Base-by-base conservation (phyloP, 192 early-diverging fungal species). In the Thoreauomyces humboldtii region DNA sequence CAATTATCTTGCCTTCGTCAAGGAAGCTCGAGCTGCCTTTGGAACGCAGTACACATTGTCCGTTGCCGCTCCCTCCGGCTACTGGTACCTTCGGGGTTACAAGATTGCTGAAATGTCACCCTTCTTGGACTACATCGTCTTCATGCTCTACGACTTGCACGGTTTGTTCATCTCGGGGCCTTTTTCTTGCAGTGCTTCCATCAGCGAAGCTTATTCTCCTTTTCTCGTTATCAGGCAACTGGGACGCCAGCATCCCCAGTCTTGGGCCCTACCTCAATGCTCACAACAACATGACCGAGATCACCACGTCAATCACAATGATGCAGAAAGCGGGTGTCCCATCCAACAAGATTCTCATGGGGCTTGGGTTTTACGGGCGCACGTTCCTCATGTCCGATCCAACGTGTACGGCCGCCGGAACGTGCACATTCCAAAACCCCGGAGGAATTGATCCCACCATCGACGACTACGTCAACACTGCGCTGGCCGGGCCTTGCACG, bases 241-340 rank as follows among this genome's bases (percentile, higher is more conserved):
- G 44, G 44, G 44, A 46, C 25, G 44, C 44, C 44, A 24, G 44
- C 44, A 46, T 46, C 44, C n/a, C n/a, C 19, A 22, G 19, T 46
- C 25, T 46, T 17, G 44, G 44, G 19, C 44, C 44, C 19, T 22
- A 17, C 44, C 44, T 46, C 19, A 46, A 46, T 24, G 44, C 44
- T 12, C 44, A 46, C 44, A 46, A 17, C 5, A 46, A 46, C 44
- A 46, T 46, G 44, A 46, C 44, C 44, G 44, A 46, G 44, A 46
- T 46, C 3, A 22, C 44, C 44, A 46, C 19, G 19, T 17, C 25
- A 17, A 46, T 46, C 25, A 24, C 25, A 17, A 46, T 46, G 44
- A 46, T 46, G 44, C 44, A 46, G 25, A 46, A 46, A 24, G 44
- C 44, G 3, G 44, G 44, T 12, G 44, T 46, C 5, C 44, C 44